Evolutionary conservation across 495 filamentous ascomycete species (phyloP), one percentile per base, ranked within the genome.

Genomic region (Penicillium chermesinum): DNA sequence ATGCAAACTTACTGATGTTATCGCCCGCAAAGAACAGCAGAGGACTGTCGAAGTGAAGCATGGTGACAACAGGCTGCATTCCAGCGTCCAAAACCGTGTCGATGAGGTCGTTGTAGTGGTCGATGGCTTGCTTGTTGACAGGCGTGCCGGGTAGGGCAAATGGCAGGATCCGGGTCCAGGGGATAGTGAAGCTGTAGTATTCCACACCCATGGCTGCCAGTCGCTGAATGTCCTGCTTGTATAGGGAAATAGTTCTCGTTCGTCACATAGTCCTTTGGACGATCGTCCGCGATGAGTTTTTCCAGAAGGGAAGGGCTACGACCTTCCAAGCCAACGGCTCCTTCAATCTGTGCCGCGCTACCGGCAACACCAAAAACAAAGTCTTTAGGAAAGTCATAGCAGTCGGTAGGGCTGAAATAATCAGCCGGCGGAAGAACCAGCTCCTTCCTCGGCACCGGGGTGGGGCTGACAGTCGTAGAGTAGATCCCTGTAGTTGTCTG

Each of bases 281-380:
- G 22, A 14, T 41, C 38, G 10, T 46, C 52, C 3, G 57, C 34
- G 1, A 49, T 49, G 3, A 71, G 19, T n/a, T 67, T 66, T 30
- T 75, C 74, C 18, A 65, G 40, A 2, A 69, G 27, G 2, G 54
- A 64, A 7, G 71, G 70, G 2, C 61, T 62, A 10, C 69, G 69
- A 27, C 74, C 74, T 30, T 74, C 73, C 15, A 75, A 55, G 0
- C 52, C 64, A 14, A 69, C 52, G 1, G 68, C 72, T 6, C 75
- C 75, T 60, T 78, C 75, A 36, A 77, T 74, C 42, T 78, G 72
- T 37, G 67, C 68, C 32, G 75, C 69, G 21, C 71, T 73, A 3
- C 70, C 70, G 12, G 76, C 76, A 38, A 75, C 68, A 2, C 77
- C 77, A 61, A 75, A 78, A 12, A 73, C 49, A 40, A 79, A 79